Evolutionary conservation across 768 basidiomycete species (phyloP), one percentile per base, ranked within the genome.

Genomic region (Coprinopsis sp.): DNA sequence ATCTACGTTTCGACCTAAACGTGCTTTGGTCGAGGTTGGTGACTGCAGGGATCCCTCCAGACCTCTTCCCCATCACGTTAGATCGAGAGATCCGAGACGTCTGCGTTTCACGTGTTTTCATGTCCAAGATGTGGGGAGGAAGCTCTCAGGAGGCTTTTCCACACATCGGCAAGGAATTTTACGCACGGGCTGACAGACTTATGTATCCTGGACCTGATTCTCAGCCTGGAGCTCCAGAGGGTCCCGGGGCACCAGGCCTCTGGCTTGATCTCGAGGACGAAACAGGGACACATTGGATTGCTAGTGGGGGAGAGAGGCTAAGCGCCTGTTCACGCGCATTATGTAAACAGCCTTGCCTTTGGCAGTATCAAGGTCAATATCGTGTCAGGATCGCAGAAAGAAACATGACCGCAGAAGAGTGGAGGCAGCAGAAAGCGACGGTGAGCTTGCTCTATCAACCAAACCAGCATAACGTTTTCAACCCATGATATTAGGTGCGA

Each of bases 381-480:
- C 54, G 59, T 14, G 64, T 59, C 14, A 59, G 58, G 25, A 53
- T 49, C 0, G 63, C 63, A 64, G 68, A 73, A 40, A 75, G 74
- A 19, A 58, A n/a, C n/a, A 19, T 48, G 1, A 70, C 67, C 6
- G 51, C 57, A 56, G 41, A 38, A 52, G 52, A 55, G 52, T 41
- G 58, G 62, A 36, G 40, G 46, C 8, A 34, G 42, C 40, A 52
- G 49, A 11, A 55, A 30, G 51, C 59, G 11, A 39, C 47, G 30
- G 64, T 55, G 30, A 18, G 56, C n/a, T n/a, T n/a, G n/a, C n/a
- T n/a, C n/a, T n/a, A n/a, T n/a, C n/a, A n/a, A n/a, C n/a, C n/a
- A n/a, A 11, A n/a, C 8, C 18, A 7, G 19, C 3, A 16, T 29
- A 1, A 8, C 21, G 16, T 8, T 21, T 27, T 23, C 4, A 18